Conservation (phyloP, 1,139 yeast species). For the Kodamaea sp. region DNA sequence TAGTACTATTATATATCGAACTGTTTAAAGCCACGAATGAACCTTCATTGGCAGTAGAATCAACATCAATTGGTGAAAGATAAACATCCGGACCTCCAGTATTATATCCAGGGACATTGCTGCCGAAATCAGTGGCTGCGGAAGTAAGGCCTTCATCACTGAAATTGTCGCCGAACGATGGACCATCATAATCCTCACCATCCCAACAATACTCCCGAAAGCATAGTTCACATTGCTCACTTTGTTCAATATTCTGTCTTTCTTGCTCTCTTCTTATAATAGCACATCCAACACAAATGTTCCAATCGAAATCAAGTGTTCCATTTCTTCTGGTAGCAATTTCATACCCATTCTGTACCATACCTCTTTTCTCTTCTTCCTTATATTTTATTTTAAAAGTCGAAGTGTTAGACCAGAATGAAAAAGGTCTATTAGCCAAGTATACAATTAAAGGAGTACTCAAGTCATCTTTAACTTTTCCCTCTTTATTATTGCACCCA, state of each 20-base stretch:
- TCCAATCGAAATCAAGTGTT: slow-evolving; percentile 70
- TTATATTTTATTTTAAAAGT: slow-evolving; percentile 21
- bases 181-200: slow-evolving; percentile 32
- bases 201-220: slow-evolving; percentile 81
- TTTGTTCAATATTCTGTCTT: slow-evolving; percentile 56
- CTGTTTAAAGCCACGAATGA: slow-evolving; percentile 6
- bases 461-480: slow-evolving; percentile 10
- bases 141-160: slow-evolving; percentile 11
- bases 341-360: slow-evolving; percentile 80
- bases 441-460: slow-evolving; percentile 20
- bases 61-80: no score
- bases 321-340: slow-evolving; percentile 67
- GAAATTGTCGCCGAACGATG: slow-evolving; percentile 15
- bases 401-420: slow-evolving; percentile 17
- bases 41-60: not conserved
- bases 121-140: slow-evolving; percentile 6
- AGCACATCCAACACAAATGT: slow-evolving; percentile 84
- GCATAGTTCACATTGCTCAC: slow-evolving; percentile 71
- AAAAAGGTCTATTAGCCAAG: slow-evolving; percentile 21
- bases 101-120: slow-evolving; percentile 6
- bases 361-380: slow-evolving; percentile 50
- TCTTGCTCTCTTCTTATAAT: slow-evolving; percentile 79
- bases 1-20: slow-evolving; percentile 4
- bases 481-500: slow-evolving; percentile 17
- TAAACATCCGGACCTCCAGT: slow-evolving; percentile 1